A percentile compares a stretch with the other conserved stretches of the same genome.
Evolutionary conservation across 2,329 filamentous ascomycete species (phyloP).

Genomic region (Pestalotiopsis sp.): DNA sequence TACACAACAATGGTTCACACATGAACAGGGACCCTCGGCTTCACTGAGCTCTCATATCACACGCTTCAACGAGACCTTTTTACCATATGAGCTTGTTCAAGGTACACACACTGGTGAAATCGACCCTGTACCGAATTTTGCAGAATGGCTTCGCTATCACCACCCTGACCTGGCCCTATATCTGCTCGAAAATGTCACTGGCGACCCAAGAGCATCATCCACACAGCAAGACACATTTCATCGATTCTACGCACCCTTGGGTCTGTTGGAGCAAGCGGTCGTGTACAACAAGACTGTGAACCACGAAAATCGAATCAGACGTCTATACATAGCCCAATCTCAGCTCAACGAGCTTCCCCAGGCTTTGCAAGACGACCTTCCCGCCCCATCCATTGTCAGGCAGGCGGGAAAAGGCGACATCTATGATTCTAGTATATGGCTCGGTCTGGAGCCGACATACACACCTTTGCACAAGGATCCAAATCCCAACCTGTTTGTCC

Average conservation of each 20-base stretch:
- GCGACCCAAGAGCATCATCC: not conserved
- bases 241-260: slow-evolving; percentile 62
- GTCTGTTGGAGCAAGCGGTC: slow-evolving; percentile 62
- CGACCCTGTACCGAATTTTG: not conserved
- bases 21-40: slow-evolving; percentile 4
- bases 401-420: slow-evolving; percentile 75
- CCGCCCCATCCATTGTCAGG: slow-evolving; percentile 64
- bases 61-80: slow-evolving; percentile 17
- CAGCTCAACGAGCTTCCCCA: slow-evolving; percentile 69
- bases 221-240: slow-evolving; percentile 44
- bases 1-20: slow-evolving; percentile 29
- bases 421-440: slow-evolving; percentile 87
- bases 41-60: slow-evolving; percentile 22
- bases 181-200: not conserved
- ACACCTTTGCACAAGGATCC: slow-evolving; percentile 92
- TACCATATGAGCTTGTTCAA: slow-evolving; percentile 29
- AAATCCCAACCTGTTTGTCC: slow-evolving; percentile 90
- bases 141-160: not conserved
- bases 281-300: slow-evolving; percentile 43
- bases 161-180: slow-evolving; percentile 16
- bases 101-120: not conserved
- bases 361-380: slow-evolving; percentile 64
- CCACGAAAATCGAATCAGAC: slow-evolving; percentile 21
- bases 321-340: slow-evolving; percentile 87
- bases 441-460: slow-evolving; percentile 83